These are phyloP conservation scores for Cladosporium sp. DNA, from an alignment of 2,329 filamentous ascomycete genomes.

Conservation along the genomic window DNA sequence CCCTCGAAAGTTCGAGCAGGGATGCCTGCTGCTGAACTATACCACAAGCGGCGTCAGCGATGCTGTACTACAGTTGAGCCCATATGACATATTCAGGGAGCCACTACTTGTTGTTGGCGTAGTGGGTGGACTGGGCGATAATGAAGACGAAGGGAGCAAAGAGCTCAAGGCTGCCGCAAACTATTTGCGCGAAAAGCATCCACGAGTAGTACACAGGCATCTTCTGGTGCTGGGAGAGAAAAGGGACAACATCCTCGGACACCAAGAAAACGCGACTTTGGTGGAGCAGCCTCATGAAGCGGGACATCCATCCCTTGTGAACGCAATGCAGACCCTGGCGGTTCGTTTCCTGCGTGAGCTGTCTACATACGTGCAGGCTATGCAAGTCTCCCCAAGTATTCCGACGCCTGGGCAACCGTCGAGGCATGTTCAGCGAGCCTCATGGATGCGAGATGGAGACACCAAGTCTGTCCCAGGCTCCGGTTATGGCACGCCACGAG, in stretches of 20 bases:
- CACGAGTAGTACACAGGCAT: constrained; percentile 31
- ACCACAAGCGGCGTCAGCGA: constrained; percentile 74
- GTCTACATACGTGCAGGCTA: constrained; percentile 44
- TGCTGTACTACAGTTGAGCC: constrained; percentile 73
- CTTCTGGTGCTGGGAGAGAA: constrained; percentile 23
- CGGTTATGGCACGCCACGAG: constrained; percentile 20
- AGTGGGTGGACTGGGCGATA: constrained; percentile 58
- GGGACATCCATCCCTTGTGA: constrained; percentile 34
- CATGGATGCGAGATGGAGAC: constrained; percentile 12
- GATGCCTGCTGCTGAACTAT: constrained; percentile 84
- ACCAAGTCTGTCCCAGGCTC: constrained; percentile 15
- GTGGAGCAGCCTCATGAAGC: constrained; percentile 16
- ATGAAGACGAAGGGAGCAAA: constrained; percentile 46
- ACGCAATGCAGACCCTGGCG: constrained; percentile 43
- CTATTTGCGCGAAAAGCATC: constrained; percentile 28
- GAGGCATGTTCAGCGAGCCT: constrained; percentile 39
- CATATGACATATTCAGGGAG: constrained; percentile 88
- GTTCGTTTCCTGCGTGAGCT: constrained; percentile 44
- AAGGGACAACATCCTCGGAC: constrained; percentile 7
- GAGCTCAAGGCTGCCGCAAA: constrained; percentile 27
- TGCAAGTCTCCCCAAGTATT: constrained; percentile 58
- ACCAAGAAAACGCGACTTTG: constrained; percentile 10
- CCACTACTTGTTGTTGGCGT: constrained; percentile 79
- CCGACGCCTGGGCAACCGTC: constrained; percentile 62
- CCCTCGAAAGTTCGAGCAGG: constrained; percentile 79